phyloP scores from a whole-genome alignment of 129 eudicot genomes.

The Gnaphalium uliginosum region DNA sequence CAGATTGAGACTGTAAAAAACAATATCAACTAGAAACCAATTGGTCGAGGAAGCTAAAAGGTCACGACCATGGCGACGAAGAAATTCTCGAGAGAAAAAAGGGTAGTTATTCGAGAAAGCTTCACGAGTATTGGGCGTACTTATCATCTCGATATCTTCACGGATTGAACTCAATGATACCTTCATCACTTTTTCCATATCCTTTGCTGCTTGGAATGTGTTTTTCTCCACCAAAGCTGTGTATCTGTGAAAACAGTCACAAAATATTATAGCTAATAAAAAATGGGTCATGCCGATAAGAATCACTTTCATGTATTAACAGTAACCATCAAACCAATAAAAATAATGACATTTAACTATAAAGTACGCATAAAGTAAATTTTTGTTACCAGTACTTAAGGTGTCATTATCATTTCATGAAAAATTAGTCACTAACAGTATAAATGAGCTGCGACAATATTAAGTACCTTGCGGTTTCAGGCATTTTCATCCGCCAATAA shows the following conservation, averaged over 20 bases:
- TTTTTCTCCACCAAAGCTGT: constrained; percentile 64
- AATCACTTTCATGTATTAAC: too few species aligned
- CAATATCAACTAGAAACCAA: constrained; percentile 52
- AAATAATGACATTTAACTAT: too few species aligned
- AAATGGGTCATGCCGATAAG: too few species aligned
- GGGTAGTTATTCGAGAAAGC: constrained; percentile 37
- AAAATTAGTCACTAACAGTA: neutral
- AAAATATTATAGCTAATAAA: neutral
- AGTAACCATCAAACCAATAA: too few species aligned
- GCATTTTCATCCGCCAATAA: constrained; percentile 72
- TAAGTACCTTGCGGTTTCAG: constrained; percentile 60
- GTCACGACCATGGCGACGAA: constrained; percentile 56
- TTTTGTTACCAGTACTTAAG: too few species aligned
- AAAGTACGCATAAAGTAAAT: too few species aligned
- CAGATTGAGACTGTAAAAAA: constrained; percentile 53
- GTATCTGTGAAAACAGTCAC: constrained; percentile 32
- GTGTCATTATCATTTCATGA: neutral
- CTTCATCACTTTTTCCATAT: constrained; percentile 54
- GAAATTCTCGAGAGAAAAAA: constrained; percentile 45
- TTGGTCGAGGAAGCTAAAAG: constrained; percentile 45
- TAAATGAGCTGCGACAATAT: too few species aligned
- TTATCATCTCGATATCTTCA: constrained; percentile 24
- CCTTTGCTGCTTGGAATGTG: constrained; percentile 52
- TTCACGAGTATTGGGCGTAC: constrained; percentile 27
- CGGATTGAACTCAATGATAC: constrained; percentile 36